Base-by-base conservation (phyloP, 495 filamentous ascomycete genomes). In the Hypoxylon subgilvum region DNA sequence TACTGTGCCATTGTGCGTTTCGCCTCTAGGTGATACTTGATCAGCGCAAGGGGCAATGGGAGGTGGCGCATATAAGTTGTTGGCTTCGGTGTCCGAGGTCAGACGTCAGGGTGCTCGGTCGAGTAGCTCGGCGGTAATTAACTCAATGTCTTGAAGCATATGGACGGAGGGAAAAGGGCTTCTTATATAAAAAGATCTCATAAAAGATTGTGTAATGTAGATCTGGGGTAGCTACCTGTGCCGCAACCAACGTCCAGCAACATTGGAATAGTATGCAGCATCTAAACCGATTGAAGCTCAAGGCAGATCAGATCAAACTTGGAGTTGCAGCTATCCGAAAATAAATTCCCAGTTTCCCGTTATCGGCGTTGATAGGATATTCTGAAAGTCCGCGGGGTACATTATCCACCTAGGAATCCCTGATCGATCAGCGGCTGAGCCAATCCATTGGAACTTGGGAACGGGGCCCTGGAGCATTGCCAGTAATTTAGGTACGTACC, bases 1-100 rank as follows among this genome's bases (percentile, higher is more conserved):
- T 69, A 71, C 16, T 67, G 55, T 28, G 61, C 66, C 69, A 73
- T 71, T 50, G 48, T 69, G 14, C 59, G 50, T 28, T 34, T 45
- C 39, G 0, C 31, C 6, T 17, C 13, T 18, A 6, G 13, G 28
- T n/a, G 13, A 9, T 14, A 21, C n/a, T 55, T 6, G 39, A 43
- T 45, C 28, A 23, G 34, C 23, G 50, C 38, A 53, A 52, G 36
- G 36, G 12, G 18, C 27, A 7, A 27, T 48, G 12, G 35, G n/a
- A 30, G 23, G 39, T 38, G 49, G 25, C 6, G 31, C 46, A 35
- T 56, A 12, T 16, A n/a, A n/a, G n/a, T n/a, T n/a, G n/a, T n/a
- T n/a, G 27, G 28, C 32, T 49, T 39, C 1, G 27, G 21, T 13
- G 35, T 38, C 5, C 16, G 28, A 3, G 28, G 25, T 30, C 10